Conservation (phyloP, 768 basidiomycete species). For the Russula dissimulans region DNA sequence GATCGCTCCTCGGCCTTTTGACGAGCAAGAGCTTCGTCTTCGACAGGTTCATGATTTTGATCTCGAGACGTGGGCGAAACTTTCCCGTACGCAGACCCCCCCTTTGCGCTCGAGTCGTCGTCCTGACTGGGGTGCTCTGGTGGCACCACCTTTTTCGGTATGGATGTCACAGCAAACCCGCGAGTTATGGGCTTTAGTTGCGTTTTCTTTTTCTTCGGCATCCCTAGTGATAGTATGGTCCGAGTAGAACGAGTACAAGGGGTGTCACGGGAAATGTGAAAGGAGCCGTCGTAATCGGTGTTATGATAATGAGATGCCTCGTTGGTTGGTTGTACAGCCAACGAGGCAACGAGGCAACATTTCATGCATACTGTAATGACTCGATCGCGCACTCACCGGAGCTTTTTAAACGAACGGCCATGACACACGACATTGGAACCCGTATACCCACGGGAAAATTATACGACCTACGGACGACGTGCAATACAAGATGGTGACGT, state of each 20-base stretch:
- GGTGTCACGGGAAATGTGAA: neutral
- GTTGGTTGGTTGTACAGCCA: neutral
- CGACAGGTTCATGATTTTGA: neutral
- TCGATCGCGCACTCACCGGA: neutral
- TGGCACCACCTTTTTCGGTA: slow-evolving; percentile 58
- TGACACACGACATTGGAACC: neutral
- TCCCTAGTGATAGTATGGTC: slow-evolving; percentile 27
- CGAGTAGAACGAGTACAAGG: slow-evolving; percentile 4
- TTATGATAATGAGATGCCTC: neutral
- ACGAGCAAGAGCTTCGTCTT: slow-evolving; percentile 25
- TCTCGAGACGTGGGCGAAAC: neutral
- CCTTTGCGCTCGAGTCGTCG: slow-evolving; percentile 14
- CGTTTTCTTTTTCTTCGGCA: slow-evolving; percentile 83
- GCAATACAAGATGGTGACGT: slow-evolving; percentile 16
- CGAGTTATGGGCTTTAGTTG: slow-evolving; percentile 66
- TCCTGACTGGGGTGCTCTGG: slow-evolving; percentile 24
- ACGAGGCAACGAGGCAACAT: too few relatives aligned
- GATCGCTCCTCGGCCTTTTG: slow-evolving; percentile 43
- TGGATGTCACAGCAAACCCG: slow-evolving; percentile 74
- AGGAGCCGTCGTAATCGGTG: neutral
- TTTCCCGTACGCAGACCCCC: neutral
- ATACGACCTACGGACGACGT: slow-evolving; percentile 19
- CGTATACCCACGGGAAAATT: slow-evolving; percentile 14
- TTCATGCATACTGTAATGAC: neutral
- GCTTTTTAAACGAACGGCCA: neutral